These are phyloP conservation scores for Aspergillus viridinutans DNA, from an alignment of 2,329 filamentous ascomycete genomes.

Conservation along the genomic window DNA sequence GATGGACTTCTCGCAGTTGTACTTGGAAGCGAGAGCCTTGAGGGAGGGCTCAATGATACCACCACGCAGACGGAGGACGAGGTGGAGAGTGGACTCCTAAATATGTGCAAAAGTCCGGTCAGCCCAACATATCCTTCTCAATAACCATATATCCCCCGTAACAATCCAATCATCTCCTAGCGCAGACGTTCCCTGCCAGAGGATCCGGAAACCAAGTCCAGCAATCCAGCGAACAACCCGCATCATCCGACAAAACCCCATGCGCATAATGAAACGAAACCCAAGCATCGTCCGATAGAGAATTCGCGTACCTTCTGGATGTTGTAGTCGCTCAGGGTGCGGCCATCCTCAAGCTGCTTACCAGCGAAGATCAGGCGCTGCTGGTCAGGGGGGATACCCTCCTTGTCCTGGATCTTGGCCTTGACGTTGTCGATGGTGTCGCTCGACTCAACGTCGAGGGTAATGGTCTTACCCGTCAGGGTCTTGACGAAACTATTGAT, in stretches of 20 bases:
- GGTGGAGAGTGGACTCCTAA: conserved; percentile 94
- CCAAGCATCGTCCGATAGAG: conserved; percentile 1
- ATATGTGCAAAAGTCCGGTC: conserved; percentile 22
- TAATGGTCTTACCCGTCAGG: conserved; percentile 99
- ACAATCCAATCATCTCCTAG: neutral
- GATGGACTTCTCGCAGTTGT: conserved; percentile 99
- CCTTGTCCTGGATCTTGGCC: conserved; percentile 99
- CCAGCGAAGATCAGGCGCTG: conserved; percentile 98
- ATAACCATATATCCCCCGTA: neutral
- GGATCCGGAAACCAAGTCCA: neutral
- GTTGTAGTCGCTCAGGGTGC: conserved; percentile 96
- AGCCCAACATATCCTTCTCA: conserved; percentile 22
- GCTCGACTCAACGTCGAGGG: conserved; percentile 97
- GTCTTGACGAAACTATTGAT: conserved; percentile 93
- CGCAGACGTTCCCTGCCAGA: neutral
- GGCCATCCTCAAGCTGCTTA: conserved; percentile 98
- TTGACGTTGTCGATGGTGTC: conserved; percentile 99
- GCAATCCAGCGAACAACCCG: neutral
- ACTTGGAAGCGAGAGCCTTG: conserved; percentile 97
- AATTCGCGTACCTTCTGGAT: conserved; percentile 81
- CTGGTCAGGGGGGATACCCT: conserved; percentile 96
- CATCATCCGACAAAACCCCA: conserved; percentile 1
- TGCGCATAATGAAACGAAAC: conserved; percentile 3
- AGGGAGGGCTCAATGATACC: conserved; percentile 99
- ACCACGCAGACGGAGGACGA: conserved; percentile 97